Conservation (phyloP, 2,329 filamentous ascomycete genomes). For the Xylariaceae sp. region DNA sequence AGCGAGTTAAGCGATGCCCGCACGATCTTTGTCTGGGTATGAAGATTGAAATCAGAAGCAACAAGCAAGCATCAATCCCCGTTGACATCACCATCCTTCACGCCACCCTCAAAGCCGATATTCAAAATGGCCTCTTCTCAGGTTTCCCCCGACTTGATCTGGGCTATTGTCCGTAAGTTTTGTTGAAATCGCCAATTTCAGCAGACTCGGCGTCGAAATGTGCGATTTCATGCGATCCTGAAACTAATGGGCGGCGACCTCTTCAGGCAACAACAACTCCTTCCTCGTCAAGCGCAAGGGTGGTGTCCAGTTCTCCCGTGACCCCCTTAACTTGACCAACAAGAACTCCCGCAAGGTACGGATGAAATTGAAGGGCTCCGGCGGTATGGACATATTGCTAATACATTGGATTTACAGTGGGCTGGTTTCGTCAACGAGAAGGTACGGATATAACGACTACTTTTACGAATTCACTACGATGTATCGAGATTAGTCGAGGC, state of each 20-base stretch:
- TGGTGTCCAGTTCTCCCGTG: slow-evolving; percentile 85
- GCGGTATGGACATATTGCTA: slow-evolving; percentile 28
- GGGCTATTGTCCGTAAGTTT: slow-evolving; percentile 88
- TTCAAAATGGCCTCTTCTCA: slow-evolving; percentile 59
- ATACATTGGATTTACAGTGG: slow-evolving; percentile 52
- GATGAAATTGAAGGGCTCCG: slow-evolving; percentile 1
- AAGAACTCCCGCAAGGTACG: slow-evolving; percentile 81
- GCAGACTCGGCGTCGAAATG: background rate
- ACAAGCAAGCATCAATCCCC: slow-evolving; percentile 16
- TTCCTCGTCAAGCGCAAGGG: slow-evolving; percentile 91
- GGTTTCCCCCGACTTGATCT: slow-evolving; percentile 86
- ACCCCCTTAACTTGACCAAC: slow-evolving; percentile 91
- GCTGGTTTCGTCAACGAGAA: slow-evolving; percentile 91
- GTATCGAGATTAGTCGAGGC: slow-evolving; percentile 7
- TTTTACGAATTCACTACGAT: background rate
- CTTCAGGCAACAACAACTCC: slow-evolving; percentile 75
- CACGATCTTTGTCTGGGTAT: slow-evolving; percentile 22
- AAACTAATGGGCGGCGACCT: slow-evolving; percentile 23
- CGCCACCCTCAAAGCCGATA: slow-evolving; percentile 26
- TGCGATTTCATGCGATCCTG: background rate
- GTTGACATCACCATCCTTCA: slow-evolving; percentile 14
- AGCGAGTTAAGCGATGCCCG: slow-evolving; percentile 32
- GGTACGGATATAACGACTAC: slow-evolving; percentile 48
- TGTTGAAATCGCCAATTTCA: slow-evolving; percentile 4
- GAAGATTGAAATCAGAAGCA: slow-evolving; percentile 25